Evolutionary conservation across 345 rosid genomes (phyloP).

Genomic region (Syzygium aqueum): DNA sequence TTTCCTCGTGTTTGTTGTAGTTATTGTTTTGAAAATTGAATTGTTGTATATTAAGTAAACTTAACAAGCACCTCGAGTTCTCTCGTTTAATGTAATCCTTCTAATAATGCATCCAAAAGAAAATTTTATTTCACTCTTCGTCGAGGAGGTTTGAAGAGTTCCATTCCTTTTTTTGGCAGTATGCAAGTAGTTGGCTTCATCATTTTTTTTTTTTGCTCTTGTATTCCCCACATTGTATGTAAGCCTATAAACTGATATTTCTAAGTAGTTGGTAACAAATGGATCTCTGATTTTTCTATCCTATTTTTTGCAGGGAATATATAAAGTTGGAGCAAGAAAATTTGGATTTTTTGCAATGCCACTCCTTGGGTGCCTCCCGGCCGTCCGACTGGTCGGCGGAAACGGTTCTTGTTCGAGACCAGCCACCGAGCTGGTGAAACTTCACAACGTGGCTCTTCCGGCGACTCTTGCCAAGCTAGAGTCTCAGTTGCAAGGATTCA

Average conservation of each 20-base stretch:
- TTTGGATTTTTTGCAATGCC: slow-evolving; percentile 6
- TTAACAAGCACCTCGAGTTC: no score
- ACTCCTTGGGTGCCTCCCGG: slow-evolving; percentile 13
- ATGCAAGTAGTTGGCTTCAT: not conserved
- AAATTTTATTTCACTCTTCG: no score
- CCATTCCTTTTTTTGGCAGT: no score
- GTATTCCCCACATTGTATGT: not conserved
- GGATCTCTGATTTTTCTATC: not conserved
- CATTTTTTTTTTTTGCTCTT: not conserved
- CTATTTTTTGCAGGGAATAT: slow-evolving; percentile 6
- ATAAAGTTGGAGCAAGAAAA: slow-evolving; percentile 16
- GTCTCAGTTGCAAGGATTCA: not conserved
- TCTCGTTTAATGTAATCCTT: no score
- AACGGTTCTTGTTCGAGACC: not conserved
- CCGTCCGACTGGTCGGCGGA: not conserved
- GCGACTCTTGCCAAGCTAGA: not conserved
- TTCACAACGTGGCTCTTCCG: slow-evolving; percentile 7
- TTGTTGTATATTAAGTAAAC: no score
- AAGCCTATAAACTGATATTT: not conserved
- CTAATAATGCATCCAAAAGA: no score
- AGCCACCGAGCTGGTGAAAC: not conserved
- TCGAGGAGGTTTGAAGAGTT: no score
- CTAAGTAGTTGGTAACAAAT: not conserved
- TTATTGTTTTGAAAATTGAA: no score
- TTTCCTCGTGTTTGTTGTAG: no score